A percentile compares a stretch with the other conserved stretches of the same genome.
phyloP scores from a whole-genome alignment of 148 eudicot genomes.

The Cornus florida region DNA sequence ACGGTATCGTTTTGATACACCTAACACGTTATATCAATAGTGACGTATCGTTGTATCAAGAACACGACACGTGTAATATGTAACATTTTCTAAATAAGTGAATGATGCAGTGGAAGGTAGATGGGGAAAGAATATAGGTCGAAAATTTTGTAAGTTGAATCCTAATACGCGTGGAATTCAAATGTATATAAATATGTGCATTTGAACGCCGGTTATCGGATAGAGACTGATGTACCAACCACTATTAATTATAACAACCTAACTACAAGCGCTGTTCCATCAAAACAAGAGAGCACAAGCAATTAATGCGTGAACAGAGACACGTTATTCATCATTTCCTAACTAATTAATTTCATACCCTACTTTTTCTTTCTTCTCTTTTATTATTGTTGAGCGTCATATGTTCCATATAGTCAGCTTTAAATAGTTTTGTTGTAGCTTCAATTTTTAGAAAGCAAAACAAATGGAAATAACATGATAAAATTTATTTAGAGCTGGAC shows the following conservation, averaged over 20 bases:
- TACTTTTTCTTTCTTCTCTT: too few relatives aligned
- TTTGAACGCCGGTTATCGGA: constrained; percentile 27
- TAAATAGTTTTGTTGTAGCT: background rate
- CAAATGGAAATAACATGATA: background rate
- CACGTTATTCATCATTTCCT: background rate
- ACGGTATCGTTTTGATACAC: too few relatives aligned
- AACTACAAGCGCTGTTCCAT: constrained; percentile 24
- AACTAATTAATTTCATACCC: too few relatives aligned
- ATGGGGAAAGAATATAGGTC: too few relatives aligned
- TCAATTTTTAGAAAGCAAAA: background rate
- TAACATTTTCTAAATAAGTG: too few relatives aligned
- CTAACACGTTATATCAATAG: too few relatives aligned
- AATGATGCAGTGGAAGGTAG: too few relatives aligned
- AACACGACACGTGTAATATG: too few relatives aligned
- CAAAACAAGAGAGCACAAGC: constrained; percentile 13
- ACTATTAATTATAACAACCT: constrained; percentile 30
- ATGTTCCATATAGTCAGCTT: background rate
- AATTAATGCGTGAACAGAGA: constrained; percentile 11
- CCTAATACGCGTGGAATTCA: background rate
- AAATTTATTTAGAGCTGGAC: background rate
- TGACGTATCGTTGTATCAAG: too few relatives aligned
- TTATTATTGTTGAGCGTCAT: too few relatives aligned
- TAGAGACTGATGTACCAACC: constrained; percentile 29
- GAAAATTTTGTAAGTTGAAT: too few relatives aligned
- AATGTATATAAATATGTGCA: background rate